Conservation (phyloP, 2,329 filamentous ascomycete species). For the Aurifilum marmelostoma region DNA sequence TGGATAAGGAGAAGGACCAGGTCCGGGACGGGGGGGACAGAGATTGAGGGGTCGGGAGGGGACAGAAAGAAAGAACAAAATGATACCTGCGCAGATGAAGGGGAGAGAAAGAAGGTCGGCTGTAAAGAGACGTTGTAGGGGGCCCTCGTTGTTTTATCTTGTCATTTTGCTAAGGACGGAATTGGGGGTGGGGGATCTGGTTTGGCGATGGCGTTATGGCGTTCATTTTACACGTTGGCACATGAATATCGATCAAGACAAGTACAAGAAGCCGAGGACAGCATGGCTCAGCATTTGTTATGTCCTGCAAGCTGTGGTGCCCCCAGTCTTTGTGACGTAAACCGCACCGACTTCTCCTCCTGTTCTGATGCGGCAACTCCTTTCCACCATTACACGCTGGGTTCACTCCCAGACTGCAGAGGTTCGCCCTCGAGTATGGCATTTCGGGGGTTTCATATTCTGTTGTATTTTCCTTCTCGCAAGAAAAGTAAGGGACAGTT, state of each 20-base stretch:
- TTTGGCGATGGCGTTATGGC: slow-evolving; percentile 14
- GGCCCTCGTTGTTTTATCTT: not conserved
- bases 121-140: too few species aligned
- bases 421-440: too few species aligned
- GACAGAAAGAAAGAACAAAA: not conserved
- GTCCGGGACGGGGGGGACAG: slow-evolving; percentile 31
- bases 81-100: too few species aligned
- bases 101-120: too few species aligned
- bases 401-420: too few species aligned
- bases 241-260: not conserved
- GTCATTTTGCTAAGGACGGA: not conserved
- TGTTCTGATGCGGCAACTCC: not conserved
- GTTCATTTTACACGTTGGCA: not conserved
- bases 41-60: not conserved
- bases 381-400: not conserved
- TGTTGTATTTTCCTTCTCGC: too few species aligned
- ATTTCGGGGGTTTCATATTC: too few species aligned
- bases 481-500: not conserved
- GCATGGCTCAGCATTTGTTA: not conserved
- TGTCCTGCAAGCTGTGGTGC: not conserved
- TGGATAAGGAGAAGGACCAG: slow-evolving; percentile 43
- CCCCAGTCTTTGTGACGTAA: not conserved
- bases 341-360: not conserved
- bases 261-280: not conserved
- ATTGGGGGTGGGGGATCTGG: too few species aligned